A percentile compares a stretch with the other conserved stretches of the same genome.
These are phyloP conservation scores for Xylaria castorea DNA, from an alignment of 495 filamentous ascomycete genomes.

Conservation along the genomic window DNA sequence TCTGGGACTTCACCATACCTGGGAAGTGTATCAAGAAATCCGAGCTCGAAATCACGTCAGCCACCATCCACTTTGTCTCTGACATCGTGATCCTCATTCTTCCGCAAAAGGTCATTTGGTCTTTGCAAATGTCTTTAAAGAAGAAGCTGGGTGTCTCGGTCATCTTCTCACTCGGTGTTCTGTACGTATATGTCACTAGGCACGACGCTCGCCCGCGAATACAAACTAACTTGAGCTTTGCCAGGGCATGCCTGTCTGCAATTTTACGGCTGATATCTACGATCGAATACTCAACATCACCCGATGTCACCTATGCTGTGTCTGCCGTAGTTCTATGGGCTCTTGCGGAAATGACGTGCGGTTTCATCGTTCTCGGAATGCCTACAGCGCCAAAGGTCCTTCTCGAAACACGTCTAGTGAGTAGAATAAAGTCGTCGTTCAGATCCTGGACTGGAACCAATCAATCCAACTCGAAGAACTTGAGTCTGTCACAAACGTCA, in stretches of 20 bases:
- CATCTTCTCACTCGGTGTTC: constrained; percentile 42
- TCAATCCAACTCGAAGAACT: constrained; percentile 25
- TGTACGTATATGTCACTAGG: constrained; percentile 31
- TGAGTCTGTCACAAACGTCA: constrained; percentile 2
- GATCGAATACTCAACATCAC: constrained; percentile 32
- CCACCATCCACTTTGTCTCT: constrained; percentile 35
- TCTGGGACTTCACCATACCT: constrained; percentile 36
- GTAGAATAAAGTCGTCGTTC: constrained; percentile 25
- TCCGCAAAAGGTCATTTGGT: constrained; percentile 41
- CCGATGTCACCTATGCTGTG: constrained; percentile 35
- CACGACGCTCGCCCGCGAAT: background rate
- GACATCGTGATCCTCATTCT: constrained; percentile 43
- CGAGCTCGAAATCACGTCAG: constrained; percentile 26
- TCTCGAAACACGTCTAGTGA: constrained; percentile 28
- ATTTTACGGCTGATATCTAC: constrained; percentile 41
- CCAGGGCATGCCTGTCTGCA: constrained; percentile 39
- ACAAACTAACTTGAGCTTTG: background rate
- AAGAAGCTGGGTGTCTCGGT: constrained; percentile 37
- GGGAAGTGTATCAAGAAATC: constrained; percentile 34
- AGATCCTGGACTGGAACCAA: constrained; percentile 32
- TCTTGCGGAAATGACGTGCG: constrained; percentile 42
- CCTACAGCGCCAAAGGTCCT: constrained; percentile 39
- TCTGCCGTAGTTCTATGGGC: constrained; percentile 40
- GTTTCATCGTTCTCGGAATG: constrained; percentile 41
- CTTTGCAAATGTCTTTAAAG: constrained; percentile 31